Percentiles rank a stretch among this genome's conserved stretches.
phyloP scores from a whole-genome alignment of 2,329 filamentous ascomycete genomes.

The Monilinia aucupariae region DNA sequence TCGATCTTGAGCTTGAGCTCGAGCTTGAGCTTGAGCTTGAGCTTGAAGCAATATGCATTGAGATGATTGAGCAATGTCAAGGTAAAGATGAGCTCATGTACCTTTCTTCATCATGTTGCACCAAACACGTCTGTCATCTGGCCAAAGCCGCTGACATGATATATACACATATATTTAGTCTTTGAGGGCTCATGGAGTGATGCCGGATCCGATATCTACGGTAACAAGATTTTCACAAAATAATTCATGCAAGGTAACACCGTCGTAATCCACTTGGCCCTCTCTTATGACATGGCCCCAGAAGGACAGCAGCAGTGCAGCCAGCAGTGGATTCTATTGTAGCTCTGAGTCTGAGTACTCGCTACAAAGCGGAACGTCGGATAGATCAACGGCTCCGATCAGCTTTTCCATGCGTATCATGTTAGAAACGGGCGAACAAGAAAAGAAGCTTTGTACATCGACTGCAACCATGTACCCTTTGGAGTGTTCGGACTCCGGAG shows the following conservation, averaged over 20 bases:
- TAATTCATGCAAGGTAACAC: not conserved
- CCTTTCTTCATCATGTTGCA: not conserved
- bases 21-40: too few relatives aligned
- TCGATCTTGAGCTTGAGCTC: too few relatives aligned
- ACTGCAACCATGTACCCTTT: too few relatives aligned
- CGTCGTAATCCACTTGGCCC: not conserved
- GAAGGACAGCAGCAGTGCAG: not conserved
- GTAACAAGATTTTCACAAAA: not conserved
- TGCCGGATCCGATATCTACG: conserved; percentile 6
- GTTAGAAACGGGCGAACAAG: too few relatives aligned
- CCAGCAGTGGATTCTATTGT: too few relatives aligned
- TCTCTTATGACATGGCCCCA: not conserved
- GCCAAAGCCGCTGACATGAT: not conserved
- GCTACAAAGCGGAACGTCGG: conserved; percentile 1
- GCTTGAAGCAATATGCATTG: too few relatives aligned
- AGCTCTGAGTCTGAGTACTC: not conserved
- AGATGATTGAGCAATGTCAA: too few relatives aligned
- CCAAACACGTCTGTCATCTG: not conserved
- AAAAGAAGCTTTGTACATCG: too few relatives aligned
- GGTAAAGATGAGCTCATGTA: too few relatives aligned
- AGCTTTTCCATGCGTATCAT: too few relatives aligned
- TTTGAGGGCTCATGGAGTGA: not conserved
- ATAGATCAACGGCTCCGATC: not conserved
- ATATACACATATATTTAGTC: too few relatives aligned
- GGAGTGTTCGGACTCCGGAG: too few relatives aligned